These are phyloP conservation scores for Chlorella sp. DNA, from an alignment of 139 green algal species.

Conservation along the genomic window DNA sequence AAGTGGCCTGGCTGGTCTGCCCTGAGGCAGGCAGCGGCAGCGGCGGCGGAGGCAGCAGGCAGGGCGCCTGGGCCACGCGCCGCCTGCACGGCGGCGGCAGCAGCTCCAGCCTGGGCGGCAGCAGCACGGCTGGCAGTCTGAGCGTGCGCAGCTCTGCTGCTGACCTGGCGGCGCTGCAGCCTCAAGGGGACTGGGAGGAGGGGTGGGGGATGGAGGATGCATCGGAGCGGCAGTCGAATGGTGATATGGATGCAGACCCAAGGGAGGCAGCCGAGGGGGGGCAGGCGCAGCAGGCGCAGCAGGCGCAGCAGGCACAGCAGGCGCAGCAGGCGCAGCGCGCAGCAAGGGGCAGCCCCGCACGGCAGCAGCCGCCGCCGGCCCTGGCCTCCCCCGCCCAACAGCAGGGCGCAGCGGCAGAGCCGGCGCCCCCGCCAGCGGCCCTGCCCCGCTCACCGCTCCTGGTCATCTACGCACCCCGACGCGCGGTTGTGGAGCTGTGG, in stretches of 20 bases:
- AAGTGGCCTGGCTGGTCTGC: slow-evolving; percentile 66
- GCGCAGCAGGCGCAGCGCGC: background rate
- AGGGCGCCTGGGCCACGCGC: background rate
- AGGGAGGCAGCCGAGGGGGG: background rate
- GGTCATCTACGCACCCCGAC: slow-evolving; percentile 60
- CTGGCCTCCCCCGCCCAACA: too few relatives aligned
- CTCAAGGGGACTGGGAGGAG: background rate
- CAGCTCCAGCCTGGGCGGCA: background rate
- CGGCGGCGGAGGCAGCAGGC: background rate
- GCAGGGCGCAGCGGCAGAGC: too few relatives aligned
- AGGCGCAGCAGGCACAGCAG: background rate
- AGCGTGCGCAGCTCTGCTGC: background rate
- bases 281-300: background rate
- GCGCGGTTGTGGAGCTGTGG: slow-evolving; percentile 60
- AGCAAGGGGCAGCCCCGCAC: too few relatives aligned
- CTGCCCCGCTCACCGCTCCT: slow-evolving; percentile 35
- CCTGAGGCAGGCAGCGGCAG: background rate
- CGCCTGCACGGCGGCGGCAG: background rate
- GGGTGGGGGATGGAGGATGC: background rate
- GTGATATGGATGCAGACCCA: too few relatives aligned
- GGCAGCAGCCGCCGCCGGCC: too few relatives aligned
- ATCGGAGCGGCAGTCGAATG: background rate
- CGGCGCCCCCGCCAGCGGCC: too few relatives aligned
- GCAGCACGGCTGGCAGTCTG: background rate
- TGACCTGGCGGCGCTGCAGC: background rate